Evolutionary conservation across 441 rosid species (phyloP), one percentile per base, ranked within the genome.

Genomic region (Adansonia grandidieri): DNA sequence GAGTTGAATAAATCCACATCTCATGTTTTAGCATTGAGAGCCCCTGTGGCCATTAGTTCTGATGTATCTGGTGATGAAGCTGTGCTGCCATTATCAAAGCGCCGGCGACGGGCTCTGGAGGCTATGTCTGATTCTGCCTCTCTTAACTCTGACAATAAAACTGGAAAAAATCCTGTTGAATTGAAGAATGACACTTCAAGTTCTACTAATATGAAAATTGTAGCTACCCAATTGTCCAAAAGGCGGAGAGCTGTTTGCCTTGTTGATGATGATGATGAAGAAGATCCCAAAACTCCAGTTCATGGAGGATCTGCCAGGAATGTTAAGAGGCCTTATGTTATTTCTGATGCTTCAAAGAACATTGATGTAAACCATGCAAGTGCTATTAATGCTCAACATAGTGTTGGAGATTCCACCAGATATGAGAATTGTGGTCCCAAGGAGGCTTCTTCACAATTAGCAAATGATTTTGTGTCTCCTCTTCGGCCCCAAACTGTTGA

Each of bases 181-280:
- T 79, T 75, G 69, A 91, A 85, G 88, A 80, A 76, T 77, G 84
- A 82, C 48, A 54, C 76, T 70, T 78, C 80, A 45, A 75, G 80
- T 83, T 83, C 83, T 70, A 22, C 13, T 57, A 79, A 76, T 75
- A 75, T 75, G 71, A 90, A 71, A 77, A 80, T 71, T 82, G 50
- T 82, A 3, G 77, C 51, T 82, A 79, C 82, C 74, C 93, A 86
- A 71, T 71, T 78, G 50, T 87, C 78, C 47, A 97, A 85, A 88
- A 92, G 88, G 78, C 91, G 98, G 42, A 91, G 98, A 88, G 97
- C 97, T 73, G 97, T 97, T 83, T 81, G 97, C 85, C 87, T 95
- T 57, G 86, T 75, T 63, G 97, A 92, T 42, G 95, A 88, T 60
- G 91, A 94, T 8, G 93, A 84, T 37, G 92, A 89, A 75, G 82